These are phyloP conservation scores for Talaromyces sp. DNA, from an alignment of 2,329 filamentous ascomycete genomes.

Conservation along the genomic window DNA sequence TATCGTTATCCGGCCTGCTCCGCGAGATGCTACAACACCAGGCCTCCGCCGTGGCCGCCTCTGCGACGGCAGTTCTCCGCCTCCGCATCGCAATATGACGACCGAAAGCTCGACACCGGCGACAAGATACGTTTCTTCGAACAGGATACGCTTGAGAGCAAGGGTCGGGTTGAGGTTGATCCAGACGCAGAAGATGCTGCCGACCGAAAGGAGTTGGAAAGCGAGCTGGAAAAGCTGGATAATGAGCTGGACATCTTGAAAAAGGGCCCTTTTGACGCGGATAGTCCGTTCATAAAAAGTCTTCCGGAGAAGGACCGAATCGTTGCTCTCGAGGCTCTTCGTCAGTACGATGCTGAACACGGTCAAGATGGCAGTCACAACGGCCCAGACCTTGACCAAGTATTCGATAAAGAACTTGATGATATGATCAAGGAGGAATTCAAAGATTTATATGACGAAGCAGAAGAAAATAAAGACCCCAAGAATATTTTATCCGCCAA, in stretches of 20 bases:
- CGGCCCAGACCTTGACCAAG: constrained; percentile 25
- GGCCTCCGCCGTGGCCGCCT: constrained; percentile 7
- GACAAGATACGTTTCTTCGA: constrained; percentile 40
- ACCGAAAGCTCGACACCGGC: constrained; percentile 30
- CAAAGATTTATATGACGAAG: constrained; percentile 28
- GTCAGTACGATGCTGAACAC: constrained; percentile 34
- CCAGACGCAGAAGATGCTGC: constrained; percentile 33
- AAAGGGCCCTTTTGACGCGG: constrained; percentile 38
- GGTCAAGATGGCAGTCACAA: constrained; percentile 15
- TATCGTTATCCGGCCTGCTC: constrained; percentile 35
- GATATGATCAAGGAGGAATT: constrained; percentile 34
- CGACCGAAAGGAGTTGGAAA: constrained; percentile 31
- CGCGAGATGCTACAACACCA: constrained; percentile 23
- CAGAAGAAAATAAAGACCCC: constrained; percentile 29
- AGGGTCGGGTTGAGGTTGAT: constrained; percentile 30
- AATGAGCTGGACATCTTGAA: constrained; percentile 33
- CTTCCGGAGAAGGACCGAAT: constrained; percentile 37
- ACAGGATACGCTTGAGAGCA: constrained; percentile 31
- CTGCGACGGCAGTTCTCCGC: constrained; percentile 26
- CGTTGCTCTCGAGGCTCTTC: constrained; percentile 37
- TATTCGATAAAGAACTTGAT: constrained; percentile 39
- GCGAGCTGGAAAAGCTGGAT: constrained; percentile 34
- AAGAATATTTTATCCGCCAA: constrained; percentile 16
- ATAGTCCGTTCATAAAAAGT: constrained; percentile 38
- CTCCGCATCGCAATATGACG: constrained; percentile 20